These are phyloP conservation scores for Kandelia obovata DNA, from an alignment of 345 rosid species.

Conservation along the genomic window DNA sequence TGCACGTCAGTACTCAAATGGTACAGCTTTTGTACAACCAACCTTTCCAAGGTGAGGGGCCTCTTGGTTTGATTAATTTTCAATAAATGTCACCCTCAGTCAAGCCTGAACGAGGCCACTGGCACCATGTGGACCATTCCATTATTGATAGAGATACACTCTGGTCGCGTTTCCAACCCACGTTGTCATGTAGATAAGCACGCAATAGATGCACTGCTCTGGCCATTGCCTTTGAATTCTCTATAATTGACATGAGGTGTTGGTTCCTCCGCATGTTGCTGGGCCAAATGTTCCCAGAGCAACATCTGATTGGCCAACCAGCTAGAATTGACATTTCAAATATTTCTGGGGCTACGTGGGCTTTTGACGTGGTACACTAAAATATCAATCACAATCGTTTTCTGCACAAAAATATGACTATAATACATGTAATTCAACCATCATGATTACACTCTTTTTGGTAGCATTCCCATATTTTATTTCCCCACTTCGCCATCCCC, in stretches of 20 bases:
- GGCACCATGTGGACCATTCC: conserved; percentile 7
- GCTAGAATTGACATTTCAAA: conserved; percentile 8
- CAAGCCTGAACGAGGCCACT: neutral
- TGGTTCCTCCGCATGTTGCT: conserved; percentile 16
- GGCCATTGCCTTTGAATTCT: conserved; percentile 8
- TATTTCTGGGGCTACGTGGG: neutral
- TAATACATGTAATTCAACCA: no score
- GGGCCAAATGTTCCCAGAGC: neutral
- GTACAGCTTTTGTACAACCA: conserved; percentile 20
- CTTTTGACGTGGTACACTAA: neutral
- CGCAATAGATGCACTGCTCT: conserved; percentile 2
- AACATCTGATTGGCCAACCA: conserved; percentile 25
- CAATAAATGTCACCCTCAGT: neutral
- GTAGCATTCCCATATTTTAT: neutral
- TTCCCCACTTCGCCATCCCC: neutral
- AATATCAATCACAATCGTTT: no score
- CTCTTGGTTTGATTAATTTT: neutral
- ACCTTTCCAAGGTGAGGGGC: neutral
- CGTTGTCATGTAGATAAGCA: conserved; percentile 6
- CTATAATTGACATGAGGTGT: neutral
- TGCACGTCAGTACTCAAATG: neutral
- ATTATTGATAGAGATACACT: neutral
- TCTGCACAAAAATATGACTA: no score
- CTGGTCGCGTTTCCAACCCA: conserved; percentile 14
- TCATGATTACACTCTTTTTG: no score